Conservation (phyloP, 176 grass and related monocot species). For the Oryza glumipatula region DNA sequence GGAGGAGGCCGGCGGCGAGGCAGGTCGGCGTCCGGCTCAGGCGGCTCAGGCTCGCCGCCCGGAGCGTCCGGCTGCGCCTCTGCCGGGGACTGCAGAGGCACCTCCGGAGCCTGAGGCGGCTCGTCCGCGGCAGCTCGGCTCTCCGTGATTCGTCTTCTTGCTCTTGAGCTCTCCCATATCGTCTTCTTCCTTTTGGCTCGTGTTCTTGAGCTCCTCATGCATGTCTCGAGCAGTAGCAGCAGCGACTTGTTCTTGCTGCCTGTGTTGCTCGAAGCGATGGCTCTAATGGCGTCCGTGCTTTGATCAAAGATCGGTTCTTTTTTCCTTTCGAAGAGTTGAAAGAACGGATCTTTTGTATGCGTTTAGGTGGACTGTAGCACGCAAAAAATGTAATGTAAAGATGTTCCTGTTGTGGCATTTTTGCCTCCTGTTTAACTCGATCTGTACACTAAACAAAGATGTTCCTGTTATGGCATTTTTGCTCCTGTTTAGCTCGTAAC, state of each 20-base stretch:
- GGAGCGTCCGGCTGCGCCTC: constrained; percentile 44
- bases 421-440: neutral
- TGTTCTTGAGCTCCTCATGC: neutral
- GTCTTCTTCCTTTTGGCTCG: neutral
- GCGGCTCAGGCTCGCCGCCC: constrained; percentile 46
- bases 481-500: neutral
- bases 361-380: neutral
- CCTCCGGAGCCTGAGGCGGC: constrained; percentile 42
- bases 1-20: constrained; percentile 31
- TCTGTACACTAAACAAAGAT: neutral
- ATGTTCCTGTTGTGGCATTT: neutral
- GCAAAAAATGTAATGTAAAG: neutral
- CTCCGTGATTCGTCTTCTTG: neutral
- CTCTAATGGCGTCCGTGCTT: neutral
- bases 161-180: neutral
- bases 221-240: neutral
- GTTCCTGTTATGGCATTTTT: neutral
- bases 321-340: neutral
- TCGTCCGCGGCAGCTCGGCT: neutral
- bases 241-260: neutral
- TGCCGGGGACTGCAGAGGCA: constrained; percentile 43
- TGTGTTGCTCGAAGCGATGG: neutral
- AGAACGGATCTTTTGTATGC: neutral
- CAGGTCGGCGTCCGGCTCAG: constrained; percentile 52
- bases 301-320: neutral